Percentiles rank a stretch among this genome's conserved stretches.
These are phyloP conservation scores for Sporothrix schenckii DNA, from an alignment of 2,329 filamentous ascomycete genomes.

Conservation along the genomic window DNA sequence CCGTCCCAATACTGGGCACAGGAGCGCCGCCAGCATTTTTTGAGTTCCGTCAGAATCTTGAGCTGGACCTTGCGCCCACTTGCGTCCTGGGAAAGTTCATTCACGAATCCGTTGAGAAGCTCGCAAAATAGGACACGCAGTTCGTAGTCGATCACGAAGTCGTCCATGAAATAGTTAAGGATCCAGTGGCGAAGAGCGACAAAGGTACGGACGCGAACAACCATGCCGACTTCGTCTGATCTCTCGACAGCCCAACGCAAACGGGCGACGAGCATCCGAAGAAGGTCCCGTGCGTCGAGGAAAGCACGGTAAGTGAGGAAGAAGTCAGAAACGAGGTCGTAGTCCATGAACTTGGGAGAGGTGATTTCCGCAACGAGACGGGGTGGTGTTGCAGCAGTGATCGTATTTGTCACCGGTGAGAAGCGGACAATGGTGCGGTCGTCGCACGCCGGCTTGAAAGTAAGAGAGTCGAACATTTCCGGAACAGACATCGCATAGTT, in stretches of 20 bases:
- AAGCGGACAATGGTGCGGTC: constrained; percentile 82
- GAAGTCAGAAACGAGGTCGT: constrained; percentile 95
- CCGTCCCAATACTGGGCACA: constrained; percentile 89
- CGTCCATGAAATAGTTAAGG: constrained; percentile 94
- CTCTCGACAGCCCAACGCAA: constrained; percentile 83
- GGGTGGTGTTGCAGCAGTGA: constrained; percentile 86
- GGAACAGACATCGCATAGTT: constrained; percentile 63
- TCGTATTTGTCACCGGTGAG: constrained; percentile 68
- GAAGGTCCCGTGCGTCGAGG: constrained; percentile 72
- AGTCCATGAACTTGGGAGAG: constrained; percentile 92
- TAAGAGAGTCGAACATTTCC: constrained; percentile 79
- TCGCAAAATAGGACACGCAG: constrained; percentile 79
- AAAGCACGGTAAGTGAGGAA: constrained; percentile 94
- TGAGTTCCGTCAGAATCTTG: constrained; percentile 90
- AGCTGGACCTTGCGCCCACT: constrained; percentile 59
- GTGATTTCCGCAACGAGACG: constrained; percentile 95
- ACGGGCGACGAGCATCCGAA: constrained; percentile 81
- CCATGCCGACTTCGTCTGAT: constrained; percentile 80
- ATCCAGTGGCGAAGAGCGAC: constrained; percentile 97
- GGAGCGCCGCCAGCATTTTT: constrained; percentile 94
- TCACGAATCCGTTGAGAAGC: constrained; percentile 70
- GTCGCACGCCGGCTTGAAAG: constrained; percentile 76
- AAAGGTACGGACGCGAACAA: constrained; percentile 94
- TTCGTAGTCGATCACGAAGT: constrained; percentile 77
- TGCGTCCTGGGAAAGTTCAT: constrained; percentile 55